Conservation (phyloP, 176 grass and related monocot species). For the Neostapfia colusana region DNA sequence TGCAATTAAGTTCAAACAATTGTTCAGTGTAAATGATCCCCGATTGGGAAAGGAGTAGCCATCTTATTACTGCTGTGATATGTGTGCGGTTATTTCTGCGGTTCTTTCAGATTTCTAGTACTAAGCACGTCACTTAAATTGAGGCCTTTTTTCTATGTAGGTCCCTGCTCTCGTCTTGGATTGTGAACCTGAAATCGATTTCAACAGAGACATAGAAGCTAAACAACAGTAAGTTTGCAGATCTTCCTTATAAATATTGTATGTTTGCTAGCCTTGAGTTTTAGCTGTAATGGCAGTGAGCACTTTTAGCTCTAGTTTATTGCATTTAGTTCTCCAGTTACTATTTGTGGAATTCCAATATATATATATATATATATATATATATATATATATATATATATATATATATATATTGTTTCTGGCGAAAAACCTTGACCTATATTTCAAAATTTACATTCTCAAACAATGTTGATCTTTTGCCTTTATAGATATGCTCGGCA, state of each 20-base stretch:
- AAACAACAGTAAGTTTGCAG: constrained; percentile 69
- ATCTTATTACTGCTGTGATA: not conserved
- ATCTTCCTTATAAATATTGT: not conserved
- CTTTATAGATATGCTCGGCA: constrained; percentile 72
- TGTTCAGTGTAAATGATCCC: not conserved
- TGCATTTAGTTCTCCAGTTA: not conserved
- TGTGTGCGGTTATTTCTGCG: not conserved
- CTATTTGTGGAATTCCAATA: not conserved
- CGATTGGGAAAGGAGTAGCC: not conserved
- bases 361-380: no score
- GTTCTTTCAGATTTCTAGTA: constrained; percentile 1
- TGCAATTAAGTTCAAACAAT: not conserved
- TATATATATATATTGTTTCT: not conserved
- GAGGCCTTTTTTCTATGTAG: constrained; percentile 47
- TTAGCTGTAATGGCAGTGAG: not conserved
- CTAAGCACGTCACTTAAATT: constrained; percentile 1
- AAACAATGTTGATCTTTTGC: not conserved
- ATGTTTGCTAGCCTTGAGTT: not conserved
- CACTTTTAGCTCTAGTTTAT: not conserved
- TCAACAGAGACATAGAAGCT: constrained; percentile 80
- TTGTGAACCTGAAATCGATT: constrained; percentile 98
- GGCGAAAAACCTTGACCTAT: not conserved
- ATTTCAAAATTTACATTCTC: not conserved
- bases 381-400: no score
- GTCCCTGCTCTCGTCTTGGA: constrained; percentile 88